Evolutionary conservation across 345 rosid species (phyloP), one percentile per base, ranked within the genome.

Genomic region (Lepidium africanum): DNA sequence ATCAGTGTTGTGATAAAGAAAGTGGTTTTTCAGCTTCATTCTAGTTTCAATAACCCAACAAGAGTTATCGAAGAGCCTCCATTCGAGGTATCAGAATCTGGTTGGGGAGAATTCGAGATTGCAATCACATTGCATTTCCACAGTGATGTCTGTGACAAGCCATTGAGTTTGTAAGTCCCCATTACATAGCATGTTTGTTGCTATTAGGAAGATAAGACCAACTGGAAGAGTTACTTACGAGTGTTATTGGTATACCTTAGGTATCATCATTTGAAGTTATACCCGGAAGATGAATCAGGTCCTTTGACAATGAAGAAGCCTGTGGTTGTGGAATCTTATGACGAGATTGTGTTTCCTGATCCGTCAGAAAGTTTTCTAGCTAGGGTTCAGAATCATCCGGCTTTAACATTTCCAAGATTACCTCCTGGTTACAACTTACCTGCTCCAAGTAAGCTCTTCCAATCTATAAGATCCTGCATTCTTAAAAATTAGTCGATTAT

Each of bases 51-150:
- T 49, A 85, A 81, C 53, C 96, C 96, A 16, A 80, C 79, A 7
- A 79, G 92, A 67, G 88, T 85, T 33, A 73, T 86, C 35, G 87
- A 86, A 35, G 79, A 88, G 16, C 83, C 92, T 8, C 92, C 90
- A 1, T 89, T 89, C 17, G 92, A 89, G 72, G 69, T 89, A 38
- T 81, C 88, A 0, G 92, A 86, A 71, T 72, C 81, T 7, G 92
- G 96, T 9, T 89, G 88, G 92, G 92, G 96, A 59, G 96, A 89
- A 78, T 89, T 85, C 67, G 92, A 89, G 78, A 79, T 86, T 35
- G 87, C 80, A 3, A 86, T 89, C 49, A 80, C 87, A 0, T 70
- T 86, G 15, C 78, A 74, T 78, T 86, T 89, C 81, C 90, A 81
- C 43, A 75, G 67, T 4, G 92, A 86, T 70, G 87, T 86, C 57